Conservation (phyloP, 257 asterid genomes). For the Nicotiana attenuata region DNA sequence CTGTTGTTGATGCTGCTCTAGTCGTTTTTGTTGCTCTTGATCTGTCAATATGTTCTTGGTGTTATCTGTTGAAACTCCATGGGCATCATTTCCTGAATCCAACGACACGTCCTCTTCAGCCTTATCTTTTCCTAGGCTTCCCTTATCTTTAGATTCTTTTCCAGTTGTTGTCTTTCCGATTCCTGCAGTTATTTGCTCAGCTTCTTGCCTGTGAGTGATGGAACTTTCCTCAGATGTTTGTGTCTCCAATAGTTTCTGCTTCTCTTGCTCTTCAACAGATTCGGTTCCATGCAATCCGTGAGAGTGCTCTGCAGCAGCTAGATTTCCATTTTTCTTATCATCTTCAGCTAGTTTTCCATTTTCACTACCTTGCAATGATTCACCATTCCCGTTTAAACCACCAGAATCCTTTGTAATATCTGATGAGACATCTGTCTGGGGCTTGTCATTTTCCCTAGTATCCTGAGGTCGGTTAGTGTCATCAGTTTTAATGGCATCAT, state of each 20-base stretch:
- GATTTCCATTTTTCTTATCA: background rate
- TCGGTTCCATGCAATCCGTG: slow-evolving; percentile 18
- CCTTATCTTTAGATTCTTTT: slow-evolving; percentile 15
- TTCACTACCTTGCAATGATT: background rate
- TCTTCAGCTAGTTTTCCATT: background rate
- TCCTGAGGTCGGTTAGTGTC: slow-evolving; percentile 14
- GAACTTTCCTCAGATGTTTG: slow-evolving; percentile 51
- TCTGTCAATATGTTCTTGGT: slow-evolving; percentile 43
- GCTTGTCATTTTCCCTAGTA: background rate
- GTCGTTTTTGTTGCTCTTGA: slow-evolving; percentile 46
- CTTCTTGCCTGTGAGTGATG: slow-evolving; percentile 34
- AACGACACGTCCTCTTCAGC: slow-evolving; percentile 15
- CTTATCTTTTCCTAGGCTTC: slow-evolving; percentile 4
- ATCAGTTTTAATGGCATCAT: slow-evolving; percentile 33
- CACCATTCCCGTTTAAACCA: background rate
- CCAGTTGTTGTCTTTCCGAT: background rate
- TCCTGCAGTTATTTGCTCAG: slow-evolving; percentile 19
- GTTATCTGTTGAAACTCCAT: slow-evolving; percentile 10
- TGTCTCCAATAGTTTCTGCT: slow-evolving; percentile 27
- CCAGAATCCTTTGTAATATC: slow-evolving; percentile 13
- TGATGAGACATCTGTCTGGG: slow-evolving; percentile 12
- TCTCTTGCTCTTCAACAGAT: slow-evolving; percentile 34
- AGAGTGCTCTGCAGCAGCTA: slow-evolving; percentile 6
- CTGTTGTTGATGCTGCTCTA: slow-evolving; percentile 54
- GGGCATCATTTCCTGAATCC: slow-evolving; percentile 6